Base-by-base conservation (phyloP, 805 yeast genomes). In the Lipomyces mesembrius region DNA sequence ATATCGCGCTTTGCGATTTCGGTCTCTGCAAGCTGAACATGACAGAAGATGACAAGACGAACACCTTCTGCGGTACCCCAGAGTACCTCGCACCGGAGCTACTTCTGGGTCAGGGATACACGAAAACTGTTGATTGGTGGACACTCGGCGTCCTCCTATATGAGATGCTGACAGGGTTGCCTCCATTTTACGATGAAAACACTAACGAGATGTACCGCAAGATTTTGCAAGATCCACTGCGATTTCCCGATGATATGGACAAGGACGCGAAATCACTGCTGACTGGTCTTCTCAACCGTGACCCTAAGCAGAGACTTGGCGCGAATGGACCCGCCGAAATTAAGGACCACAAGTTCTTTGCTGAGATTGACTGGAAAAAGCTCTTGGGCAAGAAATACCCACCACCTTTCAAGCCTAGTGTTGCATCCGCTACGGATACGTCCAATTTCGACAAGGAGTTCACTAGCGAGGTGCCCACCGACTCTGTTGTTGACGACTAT, bases 41-140 rank as follows among this genome's bases (percentile, higher is more conserved):
- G 99, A 86, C 88, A 22, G 61, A 62, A 34, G 71, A 68, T 49
- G 71, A 68, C 53, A 65, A 66, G 63, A 88, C 92, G 0, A 89
- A 89, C 74, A 95, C 99, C 0, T 95, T 95, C 77, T 95, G 99
- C 79, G 99, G 99, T 53, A 95, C 99, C 0, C 98, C 98, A 0
- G 98, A 95, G 79, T 95, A 95, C 78, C 82, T 95, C 72, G 97
- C 98, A 0, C 99, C 99, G 0, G 99, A 95, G 79, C 82, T 95
- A 72, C 81, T 95, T 59, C 81, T 92, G 73, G 95, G 96, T 59
- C 92, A 91, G 76, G 98, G 98, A 1, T 95, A 95, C 78, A 92
- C 98, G 1, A 88, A 97, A 77, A 89, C 90, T 9, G 98, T 95
- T 27, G 99, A 95, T 79, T 95, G 97, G 94, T 95, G 99, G 99